Evolutionary conservation across 352 stramenopile genomes (phyloP).

Genomic region (Globisporangium perplexum): DNA sequence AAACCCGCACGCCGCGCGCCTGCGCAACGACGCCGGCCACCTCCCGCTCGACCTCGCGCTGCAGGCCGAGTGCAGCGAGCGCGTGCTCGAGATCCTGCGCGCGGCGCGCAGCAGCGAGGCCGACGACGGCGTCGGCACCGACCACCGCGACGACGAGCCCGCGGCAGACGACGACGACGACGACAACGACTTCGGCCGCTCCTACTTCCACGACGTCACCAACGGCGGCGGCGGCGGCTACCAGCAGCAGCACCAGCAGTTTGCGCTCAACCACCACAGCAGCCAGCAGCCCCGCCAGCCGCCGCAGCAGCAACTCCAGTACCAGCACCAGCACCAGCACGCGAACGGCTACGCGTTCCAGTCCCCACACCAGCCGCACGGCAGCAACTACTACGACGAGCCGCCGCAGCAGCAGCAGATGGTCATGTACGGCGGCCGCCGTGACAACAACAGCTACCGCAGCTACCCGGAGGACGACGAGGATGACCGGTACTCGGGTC

Average conservation of each 20-base stretch:
- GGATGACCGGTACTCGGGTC: slow-evolving; percentile 17
- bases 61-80: slow-evolving; percentile 68
- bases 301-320: slow-evolving; percentile 22
- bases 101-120: slow-evolving; percentile 36
- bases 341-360: slow-evolving; percentile 11
- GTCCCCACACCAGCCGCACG: slow-evolving; percentile 15
- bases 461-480: slow-evolving; percentile 29
- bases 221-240: slow-evolving; percentile 22
- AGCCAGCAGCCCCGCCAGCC: slow-evolving; percentile 18
- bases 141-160: slow-evolving; percentile 20
- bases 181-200: slow-evolving; percentile 33
- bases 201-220: slow-evolving; percentile 30
- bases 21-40: slow-evolving; percentile 71
- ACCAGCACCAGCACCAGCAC: slow-evolving; percentile 20
- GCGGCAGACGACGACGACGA: slow-evolving; percentile 23
- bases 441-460: slow-evolving; percentile 11
- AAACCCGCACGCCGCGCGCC: slow-evolving; percentile 64
- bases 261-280: slow-evolving; percentile 14
- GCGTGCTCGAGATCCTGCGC: slow-evolving; percentile 65
- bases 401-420: slow-evolving; percentile 8
- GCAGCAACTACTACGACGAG: slow-evolving; percentile 16
- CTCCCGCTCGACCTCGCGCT: slow-evolving; percentile 68
- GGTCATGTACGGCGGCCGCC: not conserved
- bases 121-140: slow-evolving; percentile 24
- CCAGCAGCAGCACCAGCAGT: slow-evolving; percentile 17